These are phyloP conservation scores for Gossypium ekmanianum DNA, from an alignment of 345 rosid genomes.

Conservation along the genomic window DNA sequence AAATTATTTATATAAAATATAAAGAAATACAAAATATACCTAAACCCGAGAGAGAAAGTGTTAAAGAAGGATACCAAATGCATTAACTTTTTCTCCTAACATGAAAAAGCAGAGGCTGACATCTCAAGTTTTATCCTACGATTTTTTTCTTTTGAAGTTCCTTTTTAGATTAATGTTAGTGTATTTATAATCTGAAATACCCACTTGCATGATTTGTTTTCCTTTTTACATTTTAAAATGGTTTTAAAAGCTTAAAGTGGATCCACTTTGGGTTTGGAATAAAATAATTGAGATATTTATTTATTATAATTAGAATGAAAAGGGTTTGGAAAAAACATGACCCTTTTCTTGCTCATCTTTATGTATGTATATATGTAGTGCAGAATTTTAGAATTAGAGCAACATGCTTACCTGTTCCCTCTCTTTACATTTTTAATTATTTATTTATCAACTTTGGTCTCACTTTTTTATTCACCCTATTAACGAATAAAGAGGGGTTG, in stretches of 20 bases:
- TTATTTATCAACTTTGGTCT: background rate
- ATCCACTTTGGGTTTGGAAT: conserved; percentile 4
- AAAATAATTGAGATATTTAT: background rate
- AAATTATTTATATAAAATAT: no score
- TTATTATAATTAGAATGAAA: conserved; percentile 3
- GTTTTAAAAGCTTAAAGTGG: background rate
- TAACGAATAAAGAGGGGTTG: background rate
- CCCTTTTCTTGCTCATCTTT: conserved; percentile 13
- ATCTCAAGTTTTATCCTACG: background rate
- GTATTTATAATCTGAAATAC: background rate
- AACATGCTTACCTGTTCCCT: conserved; percentile 8
- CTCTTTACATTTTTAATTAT: background rate
- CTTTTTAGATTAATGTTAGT: background rate
- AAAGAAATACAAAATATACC: background rate
- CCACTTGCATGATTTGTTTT: background rate
- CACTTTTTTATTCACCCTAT: background rate
- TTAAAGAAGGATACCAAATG: conserved; percentile 15
- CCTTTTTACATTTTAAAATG: background rate
- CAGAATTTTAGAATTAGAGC: conserved; percentile 5
- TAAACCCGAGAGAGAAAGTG: conserved; percentile 22
- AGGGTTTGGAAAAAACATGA: conserved; percentile 12
- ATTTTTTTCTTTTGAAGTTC: no score
- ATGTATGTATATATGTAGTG: conserved; percentile 1
- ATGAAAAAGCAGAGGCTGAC: conserved; percentile 22
- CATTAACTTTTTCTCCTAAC: conserved; percentile 14